Evolutionary conservation across 2,329 filamentous ascomycete species (phyloP), one percentile per base, ranked within the genome.

Genomic region (Lecanicillium sp.): DNA sequence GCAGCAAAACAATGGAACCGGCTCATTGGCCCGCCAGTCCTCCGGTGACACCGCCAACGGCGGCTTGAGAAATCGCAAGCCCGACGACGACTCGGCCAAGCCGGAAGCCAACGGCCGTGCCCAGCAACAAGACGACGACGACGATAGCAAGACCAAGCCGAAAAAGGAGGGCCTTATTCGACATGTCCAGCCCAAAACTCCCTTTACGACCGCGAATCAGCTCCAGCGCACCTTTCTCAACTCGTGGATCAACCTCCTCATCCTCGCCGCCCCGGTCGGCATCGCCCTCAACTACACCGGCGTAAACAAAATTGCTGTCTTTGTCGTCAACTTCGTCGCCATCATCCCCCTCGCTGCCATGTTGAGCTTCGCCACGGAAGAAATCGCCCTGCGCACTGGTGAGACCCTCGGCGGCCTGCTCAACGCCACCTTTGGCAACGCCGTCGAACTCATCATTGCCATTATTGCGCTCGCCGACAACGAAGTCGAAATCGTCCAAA

Each of bases 381-480:
- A 95, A 59, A 82, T 96, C 47, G 85, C 89, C 3, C 63, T 89
- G 39, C 74, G 81, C 41, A 83, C 81, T 0, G 88, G 89, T 36
- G 88, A 96, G 59, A 89, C 86, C 0, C 65, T 95, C 3, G 90
- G 90, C 45, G 90, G 89, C 40, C 67, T 97, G 27, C 71, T 96
- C 41, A 96, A 96, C 54, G 89, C 89, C 6, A 84, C 84, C 3
- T 96, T 96, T 57, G 90, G 88, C 75, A 94, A 94, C 54, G 87
- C 87, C 4, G 87, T 94, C 44, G 87, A 94, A 56, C 65, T 94
- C 51, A 94, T 94, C 44, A 86, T 96, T 32, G 84, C 86, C 17
- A 78, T 96, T 49, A 84, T 95, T 49, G 89, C 89, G 1, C 65
- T 96, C 33, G 65, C 74, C 19, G 74, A 94, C 43, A 59, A 73